Percentiles rank a stretch among this genome's conserved stretches.
These are phyloP conservation scores for Boletus coccyginus DNA, from an alignment of 768 basidiomycete genomes.

Conservation along the genomic window DNA sequence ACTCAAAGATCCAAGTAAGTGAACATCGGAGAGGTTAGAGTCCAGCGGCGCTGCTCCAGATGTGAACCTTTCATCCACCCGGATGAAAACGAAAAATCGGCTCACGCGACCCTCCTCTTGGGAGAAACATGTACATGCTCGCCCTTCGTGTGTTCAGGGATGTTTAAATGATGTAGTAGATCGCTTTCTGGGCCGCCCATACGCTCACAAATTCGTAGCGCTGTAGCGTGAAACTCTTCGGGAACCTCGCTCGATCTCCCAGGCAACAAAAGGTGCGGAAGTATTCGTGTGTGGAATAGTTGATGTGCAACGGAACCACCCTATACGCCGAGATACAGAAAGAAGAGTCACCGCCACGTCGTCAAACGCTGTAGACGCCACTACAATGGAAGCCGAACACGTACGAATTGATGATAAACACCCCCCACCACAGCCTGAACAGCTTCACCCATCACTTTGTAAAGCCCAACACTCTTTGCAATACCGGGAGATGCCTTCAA, in stretches of 20 bases:
- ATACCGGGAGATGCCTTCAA: slow-evolving; percentile 34
- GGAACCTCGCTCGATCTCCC: slow-evolving; percentile 28
- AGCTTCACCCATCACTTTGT: slow-evolving; percentile 75
- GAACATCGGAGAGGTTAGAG: slow-evolving; percentile 3
- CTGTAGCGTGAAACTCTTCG: slow-evolving; percentile 28
- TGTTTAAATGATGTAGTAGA: slow-evolving; percentile 3
- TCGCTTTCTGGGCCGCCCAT: slow-evolving; percentile 32
- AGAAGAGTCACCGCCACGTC: slow-evolving; percentile 5
- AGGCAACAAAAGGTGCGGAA: slow-evolving; percentile 31
- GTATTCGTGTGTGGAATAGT: slow-evolving; percentile 35
- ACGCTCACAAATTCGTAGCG: slow-evolving; percentile 25
- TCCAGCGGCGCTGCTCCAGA: slow-evolving; percentile 14
- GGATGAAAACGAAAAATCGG: neutral
- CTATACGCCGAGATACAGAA: slow-evolving; percentile 5
- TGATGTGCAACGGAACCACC: slow-evolving; percentile 34
- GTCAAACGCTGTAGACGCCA: slow-evolving; percentile 4
- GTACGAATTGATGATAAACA: slow-evolving; percentile 76
- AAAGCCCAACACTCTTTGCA: slow-evolving; percentile 59
- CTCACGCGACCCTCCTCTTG: slow-evolving; percentile 26
- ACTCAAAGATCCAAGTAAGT: slow-evolving; percentile 3
- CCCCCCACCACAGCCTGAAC: slow-evolving; percentile 77
- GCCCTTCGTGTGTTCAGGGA: neutral
- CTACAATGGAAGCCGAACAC: slow-evolving; percentile 33
- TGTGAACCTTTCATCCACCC: slow-evolving; percentile 1
- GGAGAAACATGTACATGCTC: slow-evolving; percentile 7